These are phyloP conservation scores for Cornus kousa DNA, from an alignment of 148 eudicot species.

Conservation along the genomic window DNA sequence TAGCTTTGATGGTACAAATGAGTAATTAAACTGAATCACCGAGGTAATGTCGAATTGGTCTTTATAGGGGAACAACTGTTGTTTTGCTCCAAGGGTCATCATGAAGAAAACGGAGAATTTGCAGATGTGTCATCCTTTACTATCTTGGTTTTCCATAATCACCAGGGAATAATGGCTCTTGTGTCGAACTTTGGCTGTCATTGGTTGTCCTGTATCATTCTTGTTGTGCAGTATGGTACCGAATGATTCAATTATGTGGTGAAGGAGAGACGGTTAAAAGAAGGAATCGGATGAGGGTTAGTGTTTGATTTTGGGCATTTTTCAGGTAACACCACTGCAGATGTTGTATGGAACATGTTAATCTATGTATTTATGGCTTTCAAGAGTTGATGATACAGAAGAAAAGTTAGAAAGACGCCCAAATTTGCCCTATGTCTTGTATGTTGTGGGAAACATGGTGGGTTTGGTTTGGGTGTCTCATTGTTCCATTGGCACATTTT, in stretches of 20 bases:
- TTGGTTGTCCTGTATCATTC: slow-evolving; percentile 18
- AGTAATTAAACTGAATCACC: slow-evolving; percentile 16
- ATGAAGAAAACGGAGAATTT: neutral
- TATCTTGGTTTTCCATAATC: neutral
- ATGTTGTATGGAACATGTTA: slow-evolving; percentile 22
- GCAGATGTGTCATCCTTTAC: neutral
- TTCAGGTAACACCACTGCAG: slow-evolving; percentile 1
- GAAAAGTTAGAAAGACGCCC: slow-evolving; percentile 13
- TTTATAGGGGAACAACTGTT: neutral
- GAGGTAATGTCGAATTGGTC: neutral
- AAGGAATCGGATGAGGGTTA: neutral
- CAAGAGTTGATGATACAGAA: slow-evolving; percentile 3
- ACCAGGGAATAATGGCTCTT: neutral
- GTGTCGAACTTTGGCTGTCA: neutral
- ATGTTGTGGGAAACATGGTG: slow-evolving; percentile 5
- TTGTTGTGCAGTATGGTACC: neutral
- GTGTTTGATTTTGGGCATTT: slow-evolving; percentile 13
- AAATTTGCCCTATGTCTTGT: neutral
- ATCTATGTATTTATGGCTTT: slow-evolving; percentile 22
- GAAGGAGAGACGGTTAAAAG: slow-evolving; percentile 4
- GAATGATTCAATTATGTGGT: slow-evolving; percentile 13
- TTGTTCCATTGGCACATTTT: slow-evolving; percentile 12
- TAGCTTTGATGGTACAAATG: slow-evolving; percentile 62
- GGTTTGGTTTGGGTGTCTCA: slow-evolving; percentile 13
- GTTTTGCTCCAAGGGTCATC: slow-evolving; percentile 1